Conservation (phyloP, 495 filamentous ascomycete genomes). For the Venustampulla echinocandica region DNA sequence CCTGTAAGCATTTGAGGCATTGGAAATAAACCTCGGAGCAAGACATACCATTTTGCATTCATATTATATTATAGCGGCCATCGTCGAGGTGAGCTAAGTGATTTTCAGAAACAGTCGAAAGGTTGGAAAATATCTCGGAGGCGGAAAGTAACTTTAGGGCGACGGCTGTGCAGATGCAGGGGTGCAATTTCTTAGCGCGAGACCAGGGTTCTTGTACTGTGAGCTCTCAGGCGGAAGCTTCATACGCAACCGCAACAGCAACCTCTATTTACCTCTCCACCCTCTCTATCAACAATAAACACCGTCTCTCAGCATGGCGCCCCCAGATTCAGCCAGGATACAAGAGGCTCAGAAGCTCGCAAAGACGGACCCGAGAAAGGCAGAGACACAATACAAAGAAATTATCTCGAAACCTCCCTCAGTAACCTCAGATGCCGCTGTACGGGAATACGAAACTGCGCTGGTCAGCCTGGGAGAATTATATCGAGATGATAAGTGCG, state of each 20-base stretch:
- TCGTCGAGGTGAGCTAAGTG: background rate
- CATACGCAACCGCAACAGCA: constrained; percentile 11
- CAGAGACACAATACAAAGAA: constrained; percentile 76
- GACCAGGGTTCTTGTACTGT: constrained; percentile 1
- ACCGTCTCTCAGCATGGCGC: constrained; percentile 30
- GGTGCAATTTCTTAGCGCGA: constrained; percentile 9
- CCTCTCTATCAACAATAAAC: background rate
- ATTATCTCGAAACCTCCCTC: constrained; percentile 79
- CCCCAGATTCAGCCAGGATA: constrained; percentile 39
- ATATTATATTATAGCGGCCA: constrained; percentile 7
- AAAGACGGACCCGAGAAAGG: constrained; percentile 69
- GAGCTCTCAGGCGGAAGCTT: constrained; percentile 8
- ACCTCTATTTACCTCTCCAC: constrained; percentile 5
- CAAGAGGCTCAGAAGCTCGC: constrained; percentile 73
- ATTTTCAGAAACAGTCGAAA: background rate
- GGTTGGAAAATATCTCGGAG: constrained; percentile 6
- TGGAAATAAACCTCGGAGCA: background rate
- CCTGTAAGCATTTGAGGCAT: constrained; percentile 1
- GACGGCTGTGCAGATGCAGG: too few species aligned
- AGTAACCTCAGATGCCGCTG: constrained; percentile 67
- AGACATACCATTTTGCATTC: constrained; percentile 20
- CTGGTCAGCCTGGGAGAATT: constrained; percentile 81
- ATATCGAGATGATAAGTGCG: constrained; percentile 77
- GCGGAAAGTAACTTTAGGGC: too few species aligned
- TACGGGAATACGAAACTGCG: constrained; percentile 80